Percentiles rank a stretch among this genome's conserved stretches.
phyloP scores from a whole-genome alignment of 2,329 filamentous ascomycete species.

The Zalaria obscura region DNA sequence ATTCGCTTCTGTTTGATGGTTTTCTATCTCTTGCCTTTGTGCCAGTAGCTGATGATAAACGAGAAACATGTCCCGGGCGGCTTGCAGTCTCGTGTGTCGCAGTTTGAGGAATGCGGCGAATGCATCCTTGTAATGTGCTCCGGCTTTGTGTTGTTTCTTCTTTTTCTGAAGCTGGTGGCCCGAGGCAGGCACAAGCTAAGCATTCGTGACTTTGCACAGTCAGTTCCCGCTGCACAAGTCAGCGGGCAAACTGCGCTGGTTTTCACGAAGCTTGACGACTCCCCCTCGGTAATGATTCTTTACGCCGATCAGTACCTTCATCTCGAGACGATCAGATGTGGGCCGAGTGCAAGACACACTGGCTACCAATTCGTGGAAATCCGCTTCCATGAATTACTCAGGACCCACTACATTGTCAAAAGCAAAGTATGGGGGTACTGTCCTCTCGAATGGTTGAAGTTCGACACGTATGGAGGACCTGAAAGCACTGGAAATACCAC shows the following conservation, averaged over 20 bases:
- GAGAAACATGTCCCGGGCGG: slow-evolving; percentile 27
- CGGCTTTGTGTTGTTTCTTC: slow-evolving; percentile 13
- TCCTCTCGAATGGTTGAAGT: not conserved
- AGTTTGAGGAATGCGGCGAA: slow-evolving; percentile 19
- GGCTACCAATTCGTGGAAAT: too few species aligned
- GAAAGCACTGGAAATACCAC: too few species aligned
- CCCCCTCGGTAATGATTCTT: not conserved
- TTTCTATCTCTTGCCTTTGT: slow-evolving; percentile 27
- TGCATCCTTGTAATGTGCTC: slow-evolving; percentile 18
- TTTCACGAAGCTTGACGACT: not conserved
- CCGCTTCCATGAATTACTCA: too few species aligned
- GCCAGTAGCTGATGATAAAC: slow-evolving; percentile 8
- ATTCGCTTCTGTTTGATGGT: not conserved
- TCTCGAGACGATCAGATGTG: not conserved
- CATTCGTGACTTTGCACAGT: slow-evolving; percentile 25
- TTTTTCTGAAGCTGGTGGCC: too few species aligned
- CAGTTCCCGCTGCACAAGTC: too few species aligned
- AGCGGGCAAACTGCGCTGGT: too few species aligned
- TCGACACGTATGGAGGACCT: not conserved
- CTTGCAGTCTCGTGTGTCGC: slow-evolving; percentile 20
- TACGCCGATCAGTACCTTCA: not conserved
- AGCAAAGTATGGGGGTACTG: not conserved
- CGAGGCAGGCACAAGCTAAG: too few species aligned
- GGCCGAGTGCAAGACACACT: not conserved
- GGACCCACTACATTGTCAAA: not conserved